A percentile compares a stretch with the other conserved stretches of the same genome.
Evolutionary conservation across 768 basidiomycete genomes (phyloP).

Genomic region (Hypholoma sublateritium): DNA sequence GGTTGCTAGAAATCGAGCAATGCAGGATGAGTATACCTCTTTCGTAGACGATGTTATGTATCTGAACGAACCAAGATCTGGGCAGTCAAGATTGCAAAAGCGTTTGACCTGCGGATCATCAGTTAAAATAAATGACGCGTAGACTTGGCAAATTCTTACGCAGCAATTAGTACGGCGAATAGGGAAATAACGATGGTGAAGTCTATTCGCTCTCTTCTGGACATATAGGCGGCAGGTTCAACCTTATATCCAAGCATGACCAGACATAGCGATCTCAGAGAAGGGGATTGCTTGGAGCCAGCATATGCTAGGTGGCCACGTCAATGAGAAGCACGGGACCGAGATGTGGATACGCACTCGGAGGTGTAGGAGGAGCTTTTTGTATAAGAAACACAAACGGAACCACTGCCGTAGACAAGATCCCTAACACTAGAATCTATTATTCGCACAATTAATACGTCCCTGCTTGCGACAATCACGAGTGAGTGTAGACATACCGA

Average conservation of each 20-base stretch:
- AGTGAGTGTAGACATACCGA: constrained; percentile 48
- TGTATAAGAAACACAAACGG: constrained; percentile 62
- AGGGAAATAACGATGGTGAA: constrained; percentile 57
- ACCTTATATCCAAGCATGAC: constrained; percentile 49
- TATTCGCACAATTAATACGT: neutral
- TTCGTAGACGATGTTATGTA: neutral
- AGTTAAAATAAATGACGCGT: neutral
- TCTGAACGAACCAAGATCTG: constrained; percentile 62
- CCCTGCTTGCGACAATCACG: neutral
- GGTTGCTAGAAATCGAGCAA: constrained; percentile 49
- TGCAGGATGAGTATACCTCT: no score
- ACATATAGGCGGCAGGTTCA: constrained; percentile 54
- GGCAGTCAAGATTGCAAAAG: constrained; percentile 64
- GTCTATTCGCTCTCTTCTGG: constrained; percentile 64
- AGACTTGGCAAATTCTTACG: constrained; percentile 40
- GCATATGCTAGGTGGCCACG: constrained; percentile 47
- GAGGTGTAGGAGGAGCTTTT: constrained; percentile 70
- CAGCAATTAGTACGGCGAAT: constrained; percentile 67
- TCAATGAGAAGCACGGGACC: neutral
- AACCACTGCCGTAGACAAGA: constrained; percentile 61
- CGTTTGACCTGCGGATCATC: constrained; percentile 43
- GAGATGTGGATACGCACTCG: constrained; percentile 48
- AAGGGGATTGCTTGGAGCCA: constrained; percentile 57
- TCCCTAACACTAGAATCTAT: constrained; percentile 65
- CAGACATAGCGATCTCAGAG: constrained; percentile 51